Percentiles rank a stretch among this genome's conserved stretches.
Evolutionary conservation across 768 basidiomycete genomes (phyloP).

Genomic region (Kwoniella sp.): DNA sequence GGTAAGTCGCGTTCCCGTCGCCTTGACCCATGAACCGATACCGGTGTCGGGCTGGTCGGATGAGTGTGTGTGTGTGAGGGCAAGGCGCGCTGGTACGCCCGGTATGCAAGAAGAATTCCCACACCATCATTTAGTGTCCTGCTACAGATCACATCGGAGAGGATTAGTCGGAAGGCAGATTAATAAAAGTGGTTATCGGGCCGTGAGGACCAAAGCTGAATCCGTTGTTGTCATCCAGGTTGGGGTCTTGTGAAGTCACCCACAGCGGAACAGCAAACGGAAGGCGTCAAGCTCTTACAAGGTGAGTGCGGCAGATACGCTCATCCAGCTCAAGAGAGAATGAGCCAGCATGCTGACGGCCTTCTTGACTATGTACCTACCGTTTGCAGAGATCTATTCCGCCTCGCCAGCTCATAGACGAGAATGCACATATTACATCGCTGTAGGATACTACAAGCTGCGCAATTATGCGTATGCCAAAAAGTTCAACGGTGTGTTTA

Average conservation of each 20-base stretch:
- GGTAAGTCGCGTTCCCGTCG: conserved; percentile 60
- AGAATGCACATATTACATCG: conserved; percentile 96
- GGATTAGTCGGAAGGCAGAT: too few relatives aligned
- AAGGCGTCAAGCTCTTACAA: conserved; percentile 88
- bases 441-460: conserved; percentile 95
- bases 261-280: conserved; percentile 77
- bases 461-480: conserved; percentile 89
- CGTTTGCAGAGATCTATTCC: conserved; percentile 77
- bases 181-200: too few relatives aligned
- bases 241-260: conserved; percentile 88
- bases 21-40: too few relatives aligned
- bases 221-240: conserved; percentile 22
- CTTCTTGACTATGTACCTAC: neutral
- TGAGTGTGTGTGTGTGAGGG: too few relatives aligned
- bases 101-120: too few relatives aligned
- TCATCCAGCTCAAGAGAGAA: neutral
- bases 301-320: conserved; percentile 59
- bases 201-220: neutral
- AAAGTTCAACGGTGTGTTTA: conserved; percentile 79
- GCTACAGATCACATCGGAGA: too few relatives aligned
- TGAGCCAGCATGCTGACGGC: neutral
- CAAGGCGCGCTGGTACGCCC: too few relatives aligned
- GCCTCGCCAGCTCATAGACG: conserved; percentile 80
- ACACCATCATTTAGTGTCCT: too few relatives aligned
- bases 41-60: too few relatives aligned